Evolutionary conservation across 805 yeast genomes (phyloP).

Genomic region (Yarrowia porcina): DNA sequence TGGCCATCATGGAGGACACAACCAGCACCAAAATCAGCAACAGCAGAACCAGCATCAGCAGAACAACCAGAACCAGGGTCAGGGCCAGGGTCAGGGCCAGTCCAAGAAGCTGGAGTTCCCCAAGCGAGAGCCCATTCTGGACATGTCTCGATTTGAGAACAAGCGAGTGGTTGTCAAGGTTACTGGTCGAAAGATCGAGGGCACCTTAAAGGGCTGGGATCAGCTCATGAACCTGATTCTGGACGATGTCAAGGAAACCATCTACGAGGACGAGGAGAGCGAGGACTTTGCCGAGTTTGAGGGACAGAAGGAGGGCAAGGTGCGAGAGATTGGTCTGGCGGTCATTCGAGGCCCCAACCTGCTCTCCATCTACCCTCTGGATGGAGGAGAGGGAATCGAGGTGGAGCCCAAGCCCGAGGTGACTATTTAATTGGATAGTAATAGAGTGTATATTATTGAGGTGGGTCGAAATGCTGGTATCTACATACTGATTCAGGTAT

Average conservation of each 20-base stretch:
- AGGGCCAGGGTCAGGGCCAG: constrained; percentile 32
- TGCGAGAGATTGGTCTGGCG: constrained; percentile 70
- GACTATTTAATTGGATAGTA: constrained; percentile 17
- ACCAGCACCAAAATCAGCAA: constrained; percentile 27
- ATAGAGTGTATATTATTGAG: constrained; percentile 20
- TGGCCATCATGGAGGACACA: constrained; percentile 28
- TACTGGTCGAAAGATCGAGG: constrained; percentile 77
- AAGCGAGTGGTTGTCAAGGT: constrained; percentile 71
- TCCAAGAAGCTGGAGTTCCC: constrained; percentile 58
- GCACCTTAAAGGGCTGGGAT: constrained; percentile 85
- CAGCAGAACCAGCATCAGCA: constrained; percentile 22
- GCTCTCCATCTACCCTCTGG: constrained; percentile 64
- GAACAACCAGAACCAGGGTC: constrained; percentile 26
- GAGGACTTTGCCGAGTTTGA: constrained; percentile 63
- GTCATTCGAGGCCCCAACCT: constrained; percentile 84
- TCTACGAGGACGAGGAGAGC: constrained; percentile 33
- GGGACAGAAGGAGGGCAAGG: constrained; percentile 50
- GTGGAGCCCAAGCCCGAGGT: constrained; percentile 17
- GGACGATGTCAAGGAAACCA: constrained; percentile 60
- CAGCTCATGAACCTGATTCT: constrained; percentile 84
- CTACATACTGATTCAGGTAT: not conserved
- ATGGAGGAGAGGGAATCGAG: constrained; percentile 61
- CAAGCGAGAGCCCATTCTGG: constrained; percentile 84
- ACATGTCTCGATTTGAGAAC: constrained; percentile 73
- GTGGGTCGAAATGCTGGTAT: too few species aligned